Conservation (phyloP, 257 asterid genomes). For the Capsicum baccatum region DNA sequence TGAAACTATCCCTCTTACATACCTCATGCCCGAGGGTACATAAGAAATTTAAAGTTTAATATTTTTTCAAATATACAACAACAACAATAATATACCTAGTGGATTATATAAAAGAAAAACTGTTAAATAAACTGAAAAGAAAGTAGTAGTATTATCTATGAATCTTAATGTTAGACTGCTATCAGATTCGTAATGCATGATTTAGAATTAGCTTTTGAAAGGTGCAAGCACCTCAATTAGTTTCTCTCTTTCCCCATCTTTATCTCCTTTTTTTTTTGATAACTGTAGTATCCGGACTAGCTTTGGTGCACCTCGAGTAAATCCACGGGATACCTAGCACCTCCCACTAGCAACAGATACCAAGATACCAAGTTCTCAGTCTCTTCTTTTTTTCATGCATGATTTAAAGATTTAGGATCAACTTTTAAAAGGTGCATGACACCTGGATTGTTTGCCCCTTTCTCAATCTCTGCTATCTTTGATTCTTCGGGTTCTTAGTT, state of each 20-base stretch:
- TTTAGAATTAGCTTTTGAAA: background rate
- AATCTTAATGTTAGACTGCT: background rate
- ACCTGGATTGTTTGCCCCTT: background rate
- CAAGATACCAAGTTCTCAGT: background rate
- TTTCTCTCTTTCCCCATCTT: background rate
- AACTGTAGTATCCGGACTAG: no score
- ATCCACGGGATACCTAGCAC: no score
- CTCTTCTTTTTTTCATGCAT: background rate
- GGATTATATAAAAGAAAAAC: no score
- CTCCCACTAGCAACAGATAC: no score
- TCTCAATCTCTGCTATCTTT: background rate
- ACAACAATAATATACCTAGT: no score
- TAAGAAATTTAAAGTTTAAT: background rate
- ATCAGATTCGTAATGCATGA: background rate
- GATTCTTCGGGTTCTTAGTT: background rate
- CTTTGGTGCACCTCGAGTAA: no score
- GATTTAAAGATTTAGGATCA: background rate
- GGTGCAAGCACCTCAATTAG: slow-evolving; percentile 4
- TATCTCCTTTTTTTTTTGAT: background rate
- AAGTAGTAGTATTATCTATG: background rate
- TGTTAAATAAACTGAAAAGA: background rate
- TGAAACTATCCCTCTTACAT: no score
- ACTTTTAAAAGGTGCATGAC: background rate
- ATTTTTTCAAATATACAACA: background rate
- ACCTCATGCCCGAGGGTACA: background rate